Conservation (phyloP, 345 rosid genomes). For the Euphorbia lathyris region DNA sequence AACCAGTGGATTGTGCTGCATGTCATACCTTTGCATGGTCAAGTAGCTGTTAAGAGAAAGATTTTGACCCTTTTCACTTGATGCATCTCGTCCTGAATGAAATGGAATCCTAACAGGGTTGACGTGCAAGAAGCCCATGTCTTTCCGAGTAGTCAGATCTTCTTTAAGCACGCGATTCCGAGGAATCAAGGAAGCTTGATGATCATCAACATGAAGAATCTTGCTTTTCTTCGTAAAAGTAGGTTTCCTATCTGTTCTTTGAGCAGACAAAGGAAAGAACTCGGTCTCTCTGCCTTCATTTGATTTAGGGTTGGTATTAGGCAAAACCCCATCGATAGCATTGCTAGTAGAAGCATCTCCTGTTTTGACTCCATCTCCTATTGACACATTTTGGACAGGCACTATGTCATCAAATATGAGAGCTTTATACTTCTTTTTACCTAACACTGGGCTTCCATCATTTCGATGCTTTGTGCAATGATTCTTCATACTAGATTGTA, state of each 20-base stretch:
- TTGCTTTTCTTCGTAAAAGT: slow-evolving; percentile 49
- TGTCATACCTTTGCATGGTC: slow-evolving; percentile 35
- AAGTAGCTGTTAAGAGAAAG: slow-evolving; percentile 43
- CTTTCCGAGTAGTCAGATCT: slow-evolving; percentile 29
- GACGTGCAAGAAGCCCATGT: slow-evolving; percentile 24
- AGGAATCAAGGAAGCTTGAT: slow-evolving; percentile 31
- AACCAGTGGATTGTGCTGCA: slow-evolving; percentile 24
- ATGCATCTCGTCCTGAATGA: slow-evolving; percentile 31
- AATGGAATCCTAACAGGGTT: slow-evolving; percentile 25
- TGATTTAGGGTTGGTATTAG: slow-evolving; percentile 25
- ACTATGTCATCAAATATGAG: slow-evolving; percentile 33
- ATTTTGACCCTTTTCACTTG: slow-evolving; percentile 37
- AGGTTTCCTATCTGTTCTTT: slow-evolving; percentile 40
- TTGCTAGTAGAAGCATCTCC: slow-evolving; percentile 22
- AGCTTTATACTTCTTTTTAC: slow-evolving; percentile 50
- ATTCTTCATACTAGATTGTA: slow-evolving; percentile 32
- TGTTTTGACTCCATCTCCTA: slow-evolving; percentile 28
- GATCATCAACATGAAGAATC: slow-evolving; percentile 33
- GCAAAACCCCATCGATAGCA: slow-evolving; percentile 24
- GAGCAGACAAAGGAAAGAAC: slow-evolving; percentile 37
- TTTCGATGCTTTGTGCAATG: slow-evolving; percentile 33
- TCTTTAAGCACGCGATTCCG: slow-evolving; percentile 31
- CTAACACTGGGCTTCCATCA: slow-evolving; percentile 35
- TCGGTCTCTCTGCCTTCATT: slow-evolving; percentile 32
- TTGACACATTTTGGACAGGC: slow-evolving; percentile 31